Conservation (phyloP, 192 early-diverging fungal genomes). For the Glomus cerebriforme region DNA sequence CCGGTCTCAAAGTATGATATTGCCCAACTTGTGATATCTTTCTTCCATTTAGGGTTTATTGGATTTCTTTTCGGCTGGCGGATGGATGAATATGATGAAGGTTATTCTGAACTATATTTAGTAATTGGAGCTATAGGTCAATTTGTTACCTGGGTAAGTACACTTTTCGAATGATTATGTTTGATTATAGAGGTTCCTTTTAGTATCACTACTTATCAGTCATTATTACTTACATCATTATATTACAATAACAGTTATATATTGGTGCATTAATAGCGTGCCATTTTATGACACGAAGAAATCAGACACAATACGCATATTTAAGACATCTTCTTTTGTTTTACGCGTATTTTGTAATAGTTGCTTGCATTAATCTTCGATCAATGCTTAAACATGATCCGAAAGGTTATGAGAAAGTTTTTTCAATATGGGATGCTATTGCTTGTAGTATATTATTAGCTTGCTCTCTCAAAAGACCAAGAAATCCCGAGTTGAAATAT, state of each 20-base stretch:
- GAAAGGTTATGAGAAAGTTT: constrained; percentile 24
- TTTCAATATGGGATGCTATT: constrained; percentile 16
- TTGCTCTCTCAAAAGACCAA: constrained; percentile 26
- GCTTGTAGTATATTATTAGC: constrained; percentile 28
- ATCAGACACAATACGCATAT: constrained; percentile 30
- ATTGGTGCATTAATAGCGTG: constrained; percentile 29
- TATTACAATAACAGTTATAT: constrained; percentile 19
- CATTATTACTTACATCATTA: neutral
- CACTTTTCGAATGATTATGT: constrained; percentile 4
- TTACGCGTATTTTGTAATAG: constrained; percentile 17
- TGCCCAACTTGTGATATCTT: constrained; percentile 29
- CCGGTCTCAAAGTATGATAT: constrained; percentile 31
- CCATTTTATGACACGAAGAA: constrained; percentile 33
- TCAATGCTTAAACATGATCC: constrained; percentile 10
- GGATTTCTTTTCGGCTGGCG: constrained; percentile 31
- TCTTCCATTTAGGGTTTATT: constrained; percentile 28
- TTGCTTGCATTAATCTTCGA: constrained; percentile 26
- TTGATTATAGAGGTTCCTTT: neutral
- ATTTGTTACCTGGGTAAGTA: constrained; percentile 35
- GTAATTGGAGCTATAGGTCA: constrained; percentile 27
- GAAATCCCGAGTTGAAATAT: constrained; percentile 27
- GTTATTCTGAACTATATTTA: constrained; percentile 28
- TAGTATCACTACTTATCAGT: neutral
- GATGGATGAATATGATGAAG: constrained; percentile 21
- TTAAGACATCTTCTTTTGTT: constrained; percentile 21